Percentiles rank a stretch among this genome's conserved stretches.
phyloP scores from a whole-genome alignment of 441 rosid species.

The Breynia disticha region DNA sequence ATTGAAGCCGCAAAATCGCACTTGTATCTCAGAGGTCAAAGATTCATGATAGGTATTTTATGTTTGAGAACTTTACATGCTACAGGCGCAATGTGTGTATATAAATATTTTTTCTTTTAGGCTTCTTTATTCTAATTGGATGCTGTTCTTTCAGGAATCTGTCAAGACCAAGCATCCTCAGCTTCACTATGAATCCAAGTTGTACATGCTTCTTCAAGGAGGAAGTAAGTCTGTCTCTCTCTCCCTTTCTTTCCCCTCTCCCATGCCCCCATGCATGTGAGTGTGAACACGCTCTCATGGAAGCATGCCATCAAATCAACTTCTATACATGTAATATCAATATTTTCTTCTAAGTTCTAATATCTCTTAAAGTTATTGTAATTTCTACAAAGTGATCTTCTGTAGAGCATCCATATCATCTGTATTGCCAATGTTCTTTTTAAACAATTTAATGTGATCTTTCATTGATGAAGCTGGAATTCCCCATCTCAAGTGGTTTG shows the following conservation, averaged over 20 bases:
- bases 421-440: background rate
- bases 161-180: conserved; percentile 94
- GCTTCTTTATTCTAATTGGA: background rate
- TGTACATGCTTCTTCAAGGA: conserved; percentile 96
- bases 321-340: too few relatives aligned
- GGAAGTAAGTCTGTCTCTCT: conserved; percentile 60
- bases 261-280: background rate
- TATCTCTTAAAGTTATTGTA: too few relatives aligned
- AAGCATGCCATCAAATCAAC: too few relatives aligned
- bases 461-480: conserved; percentile 59
- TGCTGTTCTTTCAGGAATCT: conserved; percentile 49
- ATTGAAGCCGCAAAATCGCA: too few relatives aligned
- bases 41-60: background rate
- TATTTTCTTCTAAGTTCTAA: too few relatives aligned
- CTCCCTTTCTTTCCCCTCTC: background rate
- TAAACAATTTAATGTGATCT: conserved; percentile 14
- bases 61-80: background rate
- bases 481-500: conserved; percentile 97
- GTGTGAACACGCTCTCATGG: background rate
- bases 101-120: background rate
- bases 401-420: background rate
- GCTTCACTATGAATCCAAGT: conserved; percentile 93
- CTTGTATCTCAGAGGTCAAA: too few relatives aligned
- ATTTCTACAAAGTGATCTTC: background rate
- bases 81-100: background rate